Base-by-base conservation (phyloP, 441 rosid genomes). In the Brassica balearica region DNA sequence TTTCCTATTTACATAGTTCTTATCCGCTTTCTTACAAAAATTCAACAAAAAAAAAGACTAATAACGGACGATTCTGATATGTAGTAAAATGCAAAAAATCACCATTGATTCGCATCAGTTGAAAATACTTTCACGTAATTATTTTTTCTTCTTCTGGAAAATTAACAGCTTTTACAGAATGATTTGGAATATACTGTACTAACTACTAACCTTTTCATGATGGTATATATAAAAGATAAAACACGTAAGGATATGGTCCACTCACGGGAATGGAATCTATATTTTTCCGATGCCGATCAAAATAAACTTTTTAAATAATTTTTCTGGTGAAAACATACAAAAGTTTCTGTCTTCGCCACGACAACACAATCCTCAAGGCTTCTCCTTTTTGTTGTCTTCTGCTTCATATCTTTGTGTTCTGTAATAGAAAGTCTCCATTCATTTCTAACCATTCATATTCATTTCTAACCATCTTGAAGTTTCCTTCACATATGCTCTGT, bases 211-310 rank as follows among this genome's bases (percentile, higher is more conserved):
- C 34, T 63, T 63, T 77, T 29, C 65, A 70, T 0, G 34, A 27
- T 61, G n/a, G 38, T 29, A n/a, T 38, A n/a, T 38, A 38, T 41
- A 41, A 41, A 72, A 8, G 36, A 27, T 68, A 74, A 69, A 56
- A 46, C 61, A 3, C 32, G 56, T 79, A 19, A 58, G 8, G 59
- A n/a, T 71, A 69, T 80, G 83, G 83, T 80, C 83, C 83, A 75
- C 83, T 83, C 86, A 80, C 84, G 69, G 68, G 64, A 72, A 67
- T 41, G 83, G 81, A 80, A 81, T 87, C 85, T 55, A 68, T 46
- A 17, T 29, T 34, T 27, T 65, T 70, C 73, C 64, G 36, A 69
- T 63, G 83, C 85, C 60, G 23, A 20, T 48, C 38, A 51, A 64
- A 68, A 53, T 53, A 53, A 10, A 58, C 64, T 23, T 22, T 22